phyloP scores from a whole-genome alignment of 1,139 yeast genomes.

The Zygosaccharomyces pseudobailii region DNA sequence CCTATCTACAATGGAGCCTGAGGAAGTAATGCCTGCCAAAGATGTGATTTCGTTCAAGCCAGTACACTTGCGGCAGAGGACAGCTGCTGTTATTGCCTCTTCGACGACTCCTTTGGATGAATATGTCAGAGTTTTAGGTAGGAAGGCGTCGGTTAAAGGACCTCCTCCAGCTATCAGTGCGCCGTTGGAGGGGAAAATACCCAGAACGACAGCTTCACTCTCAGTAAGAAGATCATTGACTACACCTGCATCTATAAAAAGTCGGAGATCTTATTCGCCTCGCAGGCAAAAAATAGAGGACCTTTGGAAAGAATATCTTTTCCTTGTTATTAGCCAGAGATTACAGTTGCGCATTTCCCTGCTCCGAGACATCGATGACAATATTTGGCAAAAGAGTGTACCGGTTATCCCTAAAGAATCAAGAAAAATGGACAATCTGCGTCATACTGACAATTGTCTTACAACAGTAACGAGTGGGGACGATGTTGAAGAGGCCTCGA shows the following conservation, averaged over 20 bases:
- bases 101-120: conserved; percentile 5
- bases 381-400: neutral
- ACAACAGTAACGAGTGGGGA: neutral
- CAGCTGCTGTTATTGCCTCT: conserved; percentile 6
- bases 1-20: conserved; percentile 6
- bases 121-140: conserved; percentile 1
- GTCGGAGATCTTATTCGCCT: conserved; percentile 8
- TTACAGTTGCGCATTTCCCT: conserved; percentile 9
- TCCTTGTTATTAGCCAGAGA: conserved; percentile 10
- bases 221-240: conserved; percentile 6
- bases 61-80: conserved; percentile 2
- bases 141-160: conserved; percentile 2
- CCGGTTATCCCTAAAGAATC: neutral
- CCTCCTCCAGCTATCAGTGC: neutral
- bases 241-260: conserved; percentile 11
- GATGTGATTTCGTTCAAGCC: conserved; percentile 5
- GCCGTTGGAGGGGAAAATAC: neutral
- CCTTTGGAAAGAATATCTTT: conserved; percentile 11
- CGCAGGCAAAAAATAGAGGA: conserved; percentile 4
- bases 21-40: conserved; percentile 6
- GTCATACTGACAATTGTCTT: neutral
- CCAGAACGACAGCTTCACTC: neutral
- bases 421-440: neutral
- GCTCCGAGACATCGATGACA: neutral
- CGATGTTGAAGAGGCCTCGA: neutral